Base-by-base conservation (phyloP, 306 rosid genomes). In the Cicer pinnatifidum region DNA sequence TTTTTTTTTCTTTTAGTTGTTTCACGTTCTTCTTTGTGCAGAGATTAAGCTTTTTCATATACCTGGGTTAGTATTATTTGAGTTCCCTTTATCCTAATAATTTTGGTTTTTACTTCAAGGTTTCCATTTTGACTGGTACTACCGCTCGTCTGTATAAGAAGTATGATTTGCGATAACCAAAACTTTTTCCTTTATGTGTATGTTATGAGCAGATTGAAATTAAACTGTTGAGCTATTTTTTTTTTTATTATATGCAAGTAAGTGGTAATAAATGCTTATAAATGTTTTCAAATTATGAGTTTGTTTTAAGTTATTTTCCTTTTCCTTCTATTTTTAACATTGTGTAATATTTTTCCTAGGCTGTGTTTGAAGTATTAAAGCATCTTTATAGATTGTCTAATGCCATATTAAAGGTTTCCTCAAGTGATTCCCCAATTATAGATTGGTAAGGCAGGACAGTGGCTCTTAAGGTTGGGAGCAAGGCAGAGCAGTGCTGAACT, bases 71-170 rank as follows among this genome's bases (percentile, higher is more conserved):
- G 10, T 75, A 8, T 38, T 58, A 17, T 13, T 6, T 54, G 45
- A 44, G 10, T 68, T 50, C 13, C 12, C 47, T 40, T 59, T 75
- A 41, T 45, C 3, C 11, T 11, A 20, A 33, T 44, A 39, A 76
- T 65, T 77, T 75, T 67, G 70, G 72, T 20, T 59, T 72, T 37
- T 70, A 75, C 74, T 72, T 80, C 81, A 80, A 94, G 98, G 98
- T 94, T 62, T 94, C 97, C 57, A 94, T 94, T 84, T 85, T 94
- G 89, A 91, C 98, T 62, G 98, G 98, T 73, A 94, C 98, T 53
- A 84, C 91, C 81, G 97, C 97, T 82, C 97, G 97, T 63, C 79
- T 94, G 61, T 94, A 94, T 88, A 89, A 85, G 84, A 89, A 94
- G 98, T 94, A 88, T 72, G 96, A 50, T 9, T 35, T 48, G 15